phyloP scores from a whole-genome alignment of 495 filamentous ascomycete species.

The Penicillium antarcticum region DNA sequence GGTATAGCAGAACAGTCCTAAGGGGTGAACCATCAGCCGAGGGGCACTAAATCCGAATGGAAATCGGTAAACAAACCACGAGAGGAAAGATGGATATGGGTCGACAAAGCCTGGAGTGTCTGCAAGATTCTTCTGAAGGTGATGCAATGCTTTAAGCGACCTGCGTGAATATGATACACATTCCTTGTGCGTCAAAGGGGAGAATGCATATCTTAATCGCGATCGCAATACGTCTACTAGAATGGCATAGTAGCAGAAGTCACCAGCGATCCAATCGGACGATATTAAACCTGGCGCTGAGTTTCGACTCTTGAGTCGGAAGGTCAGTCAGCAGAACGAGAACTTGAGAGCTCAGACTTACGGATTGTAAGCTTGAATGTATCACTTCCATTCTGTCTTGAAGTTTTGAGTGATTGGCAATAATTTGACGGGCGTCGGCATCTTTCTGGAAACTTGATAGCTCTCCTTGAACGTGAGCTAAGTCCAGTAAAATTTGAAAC shows the following conservation, averaged over 20 bases:
- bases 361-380: constrained; percentile 15
- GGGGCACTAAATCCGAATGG: background rate
- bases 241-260: constrained; percentile 30
- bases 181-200: constrained; percentile 21
- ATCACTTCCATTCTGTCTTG: constrained; percentile 21
- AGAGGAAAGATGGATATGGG: constrained; percentile 27
- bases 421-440: constrained; percentile 3
- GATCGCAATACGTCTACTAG: constrained; percentile 30
- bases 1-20: constrained; percentile 29
- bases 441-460: constrained; percentile 5
- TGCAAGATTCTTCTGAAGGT: constrained; percentile 16
- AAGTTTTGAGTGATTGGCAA: constrained; percentile 14
- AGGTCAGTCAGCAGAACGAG: background rate
- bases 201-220: constrained; percentile 17
- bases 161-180: constrained; percentile 23
- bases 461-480: constrained; percentile 24
- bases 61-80: constrained; percentile 16
- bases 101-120: constrained; percentile 22
- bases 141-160: constrained; percentile 22
- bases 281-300: constrained; percentile 9
- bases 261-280: constrained; percentile 21
- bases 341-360: constrained; percentile 1
- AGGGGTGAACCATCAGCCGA: too few relatives aligned
- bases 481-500: constrained; percentile 20
- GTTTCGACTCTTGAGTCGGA: constrained; percentile 11